Evolutionary conservation across 345 rosid species (phyloP), one percentile per base, ranked within the genome.

Genomic region (Psidium guajava): DNA sequence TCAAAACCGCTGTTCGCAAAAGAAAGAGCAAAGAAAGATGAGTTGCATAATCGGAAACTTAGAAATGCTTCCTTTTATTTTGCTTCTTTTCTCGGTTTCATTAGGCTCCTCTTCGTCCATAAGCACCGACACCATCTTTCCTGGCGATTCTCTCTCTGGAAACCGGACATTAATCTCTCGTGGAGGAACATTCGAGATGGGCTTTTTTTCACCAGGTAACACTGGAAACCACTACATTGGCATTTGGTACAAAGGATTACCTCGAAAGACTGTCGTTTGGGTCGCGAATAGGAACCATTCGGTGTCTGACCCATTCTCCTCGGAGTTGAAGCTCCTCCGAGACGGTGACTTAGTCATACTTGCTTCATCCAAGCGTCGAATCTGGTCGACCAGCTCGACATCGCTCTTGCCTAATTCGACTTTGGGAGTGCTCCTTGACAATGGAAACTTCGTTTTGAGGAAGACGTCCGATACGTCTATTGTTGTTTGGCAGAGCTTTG

Each of bases 171-270:
- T 84, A 25, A 75, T 32, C 50, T 84, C 86, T 47, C 40, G 36
- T 24, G 61, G 82, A 8, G 82, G 82, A 27, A 74, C 20, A 16
- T 84, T 84, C 40, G 82, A 73, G 40, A 20, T 74, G 59, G 86
- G 86, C 1, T 85, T 85, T 69, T 85, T 85, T 82, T 50, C 82
- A 28, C 80, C 73, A 52, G 73, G 86, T 40, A 54, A 85, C 32
- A 64, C 86, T 54, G 27, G 61, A 18, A 73, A 85, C 54, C 54
- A 54, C 12, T 54, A 85, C 69, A 74, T 85, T 44, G 86, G 86
- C 51, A 85, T 85, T 54, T 85, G 86, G 86, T 85, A 85, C 83
- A 85, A 75, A 20, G 55, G 77, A 2, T 20, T 85, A 22, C 51
- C 52, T 3, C 25, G 22, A 3, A n/a, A 55, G 47, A 85, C 83